Conservation (phyloP, 805 yeast species). For the Zygosaccharomyces rouxii region DNA sequence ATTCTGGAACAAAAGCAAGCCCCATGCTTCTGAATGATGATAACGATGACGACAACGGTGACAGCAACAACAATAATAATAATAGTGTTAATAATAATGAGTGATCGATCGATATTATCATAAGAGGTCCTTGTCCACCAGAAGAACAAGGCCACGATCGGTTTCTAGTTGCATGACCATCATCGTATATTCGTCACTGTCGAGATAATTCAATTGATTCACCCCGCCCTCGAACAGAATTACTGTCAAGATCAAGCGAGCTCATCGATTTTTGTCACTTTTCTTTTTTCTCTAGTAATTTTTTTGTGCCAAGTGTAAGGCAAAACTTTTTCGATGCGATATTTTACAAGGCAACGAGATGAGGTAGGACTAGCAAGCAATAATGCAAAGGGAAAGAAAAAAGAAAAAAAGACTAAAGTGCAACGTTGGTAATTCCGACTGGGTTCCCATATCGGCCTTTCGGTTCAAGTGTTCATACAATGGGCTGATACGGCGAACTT, state of each 20-base stretch:
- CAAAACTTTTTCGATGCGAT: slow-evolving; percentile 2
- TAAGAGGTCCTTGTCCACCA: too few species aligned
- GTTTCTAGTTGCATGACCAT: too few species aligned
- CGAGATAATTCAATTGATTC: too few species aligned
- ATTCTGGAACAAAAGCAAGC: slow-evolving; percentile 55
- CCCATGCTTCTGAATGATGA: not conserved
- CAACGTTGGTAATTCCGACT: not conserved
- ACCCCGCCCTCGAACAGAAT: too few species aligned
- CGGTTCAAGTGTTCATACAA: too few species aligned
- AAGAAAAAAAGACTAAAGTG: not conserved
- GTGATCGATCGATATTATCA: too few species aligned
- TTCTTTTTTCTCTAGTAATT: not conserved
- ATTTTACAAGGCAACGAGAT: slow-evolving; percentile 4
- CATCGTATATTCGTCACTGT: too few species aligned
- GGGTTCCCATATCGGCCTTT: not conserved
- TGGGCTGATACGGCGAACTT: not conserved
- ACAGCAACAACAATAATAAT: not conserved
- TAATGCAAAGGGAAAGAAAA: not conserved
- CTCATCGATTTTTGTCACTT: not conserved
- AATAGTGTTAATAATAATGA: not conserved
- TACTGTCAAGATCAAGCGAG: not conserved
- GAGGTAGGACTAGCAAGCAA: not conserved
- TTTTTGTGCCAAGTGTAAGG: not conserved
- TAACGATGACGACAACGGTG: not conserved
- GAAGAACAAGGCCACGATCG: too few species aligned